Conservation (phyloP, 768 basidiomycete species). For the Mycena chlorophos region DNA sequence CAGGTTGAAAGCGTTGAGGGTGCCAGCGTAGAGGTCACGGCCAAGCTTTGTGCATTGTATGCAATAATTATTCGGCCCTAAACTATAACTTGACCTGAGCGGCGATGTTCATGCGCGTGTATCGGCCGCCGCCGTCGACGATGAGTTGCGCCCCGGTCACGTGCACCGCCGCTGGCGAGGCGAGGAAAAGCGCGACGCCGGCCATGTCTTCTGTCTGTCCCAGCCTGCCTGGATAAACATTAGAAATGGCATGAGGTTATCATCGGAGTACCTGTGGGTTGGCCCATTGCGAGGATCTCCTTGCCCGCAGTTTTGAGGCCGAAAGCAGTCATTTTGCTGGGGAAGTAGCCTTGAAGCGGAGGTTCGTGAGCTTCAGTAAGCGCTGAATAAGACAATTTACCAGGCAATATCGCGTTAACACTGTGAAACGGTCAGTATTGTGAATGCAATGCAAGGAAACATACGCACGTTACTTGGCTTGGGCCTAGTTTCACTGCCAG, state of each 20-base stretch:
- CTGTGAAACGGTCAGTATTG: not conserved
- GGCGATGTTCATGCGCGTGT: slow-evolving; percentile 7
- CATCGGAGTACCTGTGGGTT: slow-evolving; percentile 10
- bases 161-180: slow-evolving; percentile 59
- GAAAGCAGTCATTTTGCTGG: slow-evolving; percentile 39
- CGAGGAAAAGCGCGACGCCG: slow-evolving; percentile 61
- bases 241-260: not conserved
- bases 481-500: slow-evolving; percentile 21
- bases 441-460: not conserved
- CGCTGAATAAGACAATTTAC: not conserved
- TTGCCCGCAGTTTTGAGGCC: slow-evolving; percentile 18
- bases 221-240: slow-evolving; percentile 58
- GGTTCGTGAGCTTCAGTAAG: not conserved
- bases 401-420: slow-evolving; percentile 22
- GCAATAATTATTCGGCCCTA: not conserved
- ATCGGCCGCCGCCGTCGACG: slow-evolving; percentile 54
- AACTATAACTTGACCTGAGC: slow-evolving; percentile 20
- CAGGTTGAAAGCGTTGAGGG: not conserved
- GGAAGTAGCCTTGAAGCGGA: slow-evolving; percentile 27
- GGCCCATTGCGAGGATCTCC: slow-evolving; percentile 12
- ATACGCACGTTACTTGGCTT: slow-evolving; percentile 20
- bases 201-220: slow-evolving; percentile 67
- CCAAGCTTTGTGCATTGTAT: not conserved
- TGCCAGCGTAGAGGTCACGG: not conserved
- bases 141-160: slow-evolving; percentile 65